These are phyloP conservation scores for Zea mays DNA, from an alignment of 176 grass and related monocot genomes.

Conservation along the genomic window DNA sequence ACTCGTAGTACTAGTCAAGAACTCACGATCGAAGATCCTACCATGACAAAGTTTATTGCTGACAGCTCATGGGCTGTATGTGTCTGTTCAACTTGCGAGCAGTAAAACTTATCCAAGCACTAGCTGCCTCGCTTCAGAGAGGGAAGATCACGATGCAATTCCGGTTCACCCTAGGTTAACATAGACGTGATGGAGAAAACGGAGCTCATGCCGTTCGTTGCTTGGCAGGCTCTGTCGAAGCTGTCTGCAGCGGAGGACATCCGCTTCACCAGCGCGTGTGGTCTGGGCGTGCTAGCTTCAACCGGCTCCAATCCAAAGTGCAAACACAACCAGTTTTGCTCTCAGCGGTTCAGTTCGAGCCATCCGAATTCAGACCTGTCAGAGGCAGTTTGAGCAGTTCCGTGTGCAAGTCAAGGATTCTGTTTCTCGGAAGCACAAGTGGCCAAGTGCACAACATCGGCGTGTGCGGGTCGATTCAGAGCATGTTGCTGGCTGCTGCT, in stretches of 20 bases:
- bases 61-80: neutral
- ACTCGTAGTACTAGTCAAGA: too few relatives aligned
- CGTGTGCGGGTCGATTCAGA: neutral
- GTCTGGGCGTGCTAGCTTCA: constrained; percentile 69
- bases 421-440: neutral
- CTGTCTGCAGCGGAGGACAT: constrained; percentile 62
- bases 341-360: constrained; percentile 2
- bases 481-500: too few relatives aligned
- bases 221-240: constrained; percentile 70
- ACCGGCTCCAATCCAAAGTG: constrained; percentile 50
- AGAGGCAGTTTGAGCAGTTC: neutral
- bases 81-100: neutral
- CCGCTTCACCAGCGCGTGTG: constrained; percentile 63
- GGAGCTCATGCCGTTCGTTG: constrained; percentile 49
- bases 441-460: neutral
- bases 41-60: neutral
- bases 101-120: neutral
- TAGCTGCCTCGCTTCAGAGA: neutral
- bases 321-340: neutral
- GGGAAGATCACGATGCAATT: neutral
- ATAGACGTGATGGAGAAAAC: neutral
- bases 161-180: neutral
- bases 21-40: neutral
- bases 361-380: constrained; percentile 12
- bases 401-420: neutral